Conservation (phyloP, 176 grass and related monocot genomes). For the Tuctoria greenei region DNA sequence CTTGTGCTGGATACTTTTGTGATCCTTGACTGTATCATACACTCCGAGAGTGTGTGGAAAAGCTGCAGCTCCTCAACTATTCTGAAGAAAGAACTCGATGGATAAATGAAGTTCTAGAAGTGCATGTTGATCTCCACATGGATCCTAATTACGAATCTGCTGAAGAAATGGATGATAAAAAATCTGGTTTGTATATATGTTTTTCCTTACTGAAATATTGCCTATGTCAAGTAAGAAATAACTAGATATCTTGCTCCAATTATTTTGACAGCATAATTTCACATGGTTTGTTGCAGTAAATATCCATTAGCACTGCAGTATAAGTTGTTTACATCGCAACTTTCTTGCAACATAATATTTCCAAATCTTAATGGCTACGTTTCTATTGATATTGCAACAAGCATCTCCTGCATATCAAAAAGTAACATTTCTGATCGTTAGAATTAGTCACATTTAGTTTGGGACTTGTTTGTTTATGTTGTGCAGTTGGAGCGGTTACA, state of each 20-base stretch:
- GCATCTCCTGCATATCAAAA: neutral
- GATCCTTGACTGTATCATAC: constrained; percentile 76
- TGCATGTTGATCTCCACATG: constrained; percentile 83
- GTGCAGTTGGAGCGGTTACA: constrained; percentile 41
- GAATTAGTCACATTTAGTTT: constrained; percentile 12
- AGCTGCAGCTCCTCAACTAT: constrained; percentile 70
- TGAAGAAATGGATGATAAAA: constrained; percentile 62
- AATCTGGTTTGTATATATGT: constrained; percentile 44
- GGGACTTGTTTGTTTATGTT: constrained; percentile 15
- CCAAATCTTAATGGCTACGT: neutral
- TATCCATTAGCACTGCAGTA: neutral
- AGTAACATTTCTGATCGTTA: neutral
- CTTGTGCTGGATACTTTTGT: constrained; percentile 20
- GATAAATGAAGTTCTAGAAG: constrained; percentile 72
- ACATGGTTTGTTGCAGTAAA: constrained; percentile 2
- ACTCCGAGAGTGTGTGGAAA: constrained; percentile 87
- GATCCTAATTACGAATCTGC: constrained; percentile 83
- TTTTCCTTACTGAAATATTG: neutral
- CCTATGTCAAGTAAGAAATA: neutral
- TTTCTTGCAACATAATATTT: constrained; percentile 10
- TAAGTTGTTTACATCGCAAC: neutral
- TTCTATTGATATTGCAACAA: neutral
- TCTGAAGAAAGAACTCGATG: constrained; percentile 75
- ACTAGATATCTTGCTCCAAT: constrained; percentile 3
- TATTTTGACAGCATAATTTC: constrained; percentile 15